Conservation (phyloP, 1,139 yeast species). For the Saccharomyces hybrid region DNA sequence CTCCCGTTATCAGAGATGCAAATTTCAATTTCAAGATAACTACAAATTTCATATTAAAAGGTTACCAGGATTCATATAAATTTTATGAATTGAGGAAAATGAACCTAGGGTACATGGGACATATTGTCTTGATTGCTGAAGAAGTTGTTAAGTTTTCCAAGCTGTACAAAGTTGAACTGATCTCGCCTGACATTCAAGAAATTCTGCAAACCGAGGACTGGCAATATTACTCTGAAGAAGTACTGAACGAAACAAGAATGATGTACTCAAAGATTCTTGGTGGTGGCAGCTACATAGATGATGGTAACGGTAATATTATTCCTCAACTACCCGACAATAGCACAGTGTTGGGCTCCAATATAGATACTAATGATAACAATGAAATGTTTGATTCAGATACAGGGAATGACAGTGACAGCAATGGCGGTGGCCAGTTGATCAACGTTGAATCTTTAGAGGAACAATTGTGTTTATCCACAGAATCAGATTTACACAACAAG, state of each 20-base stretch:
- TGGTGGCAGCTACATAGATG: conserved; percentile 37
- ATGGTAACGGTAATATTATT: conserved; percentile 25
- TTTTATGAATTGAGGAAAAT: conserved; percentile 59
- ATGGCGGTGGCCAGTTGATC: conserved; percentile 18
- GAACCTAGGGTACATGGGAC: conserved; percentile 95
- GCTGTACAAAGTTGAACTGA: conserved; percentile 32
- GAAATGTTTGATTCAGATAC: conserved; percentile 3
- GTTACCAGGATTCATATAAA: conserved; percentile 67
- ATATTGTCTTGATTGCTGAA: conserved; percentile 87
- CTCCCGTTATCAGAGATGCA: not conserved
- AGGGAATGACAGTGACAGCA: conserved; percentile 6
- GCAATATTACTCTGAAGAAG: conserved; percentile 79
- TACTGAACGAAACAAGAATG: conserved; percentile 81
- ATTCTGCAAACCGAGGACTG: conserved; percentile 49
- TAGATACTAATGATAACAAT: not conserved
- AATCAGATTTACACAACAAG: conserved; percentile 30
- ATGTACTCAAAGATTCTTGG: conserved; percentile 93
- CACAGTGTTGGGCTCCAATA: not conserved
- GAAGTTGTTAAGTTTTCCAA: conserved; percentile 87
- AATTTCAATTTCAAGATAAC: conserved; percentile 55
- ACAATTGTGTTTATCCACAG: conserved; percentile 26
- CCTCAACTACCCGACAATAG: not conserved
- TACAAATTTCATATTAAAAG: conserved; percentile 70
- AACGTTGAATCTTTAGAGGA: conserved; percentile 25
- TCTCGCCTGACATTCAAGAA: conserved; percentile 32